Evolutionary conservation across 257 asterid species (phyloP).

Genomic region (Ilex asprella): DNA sequence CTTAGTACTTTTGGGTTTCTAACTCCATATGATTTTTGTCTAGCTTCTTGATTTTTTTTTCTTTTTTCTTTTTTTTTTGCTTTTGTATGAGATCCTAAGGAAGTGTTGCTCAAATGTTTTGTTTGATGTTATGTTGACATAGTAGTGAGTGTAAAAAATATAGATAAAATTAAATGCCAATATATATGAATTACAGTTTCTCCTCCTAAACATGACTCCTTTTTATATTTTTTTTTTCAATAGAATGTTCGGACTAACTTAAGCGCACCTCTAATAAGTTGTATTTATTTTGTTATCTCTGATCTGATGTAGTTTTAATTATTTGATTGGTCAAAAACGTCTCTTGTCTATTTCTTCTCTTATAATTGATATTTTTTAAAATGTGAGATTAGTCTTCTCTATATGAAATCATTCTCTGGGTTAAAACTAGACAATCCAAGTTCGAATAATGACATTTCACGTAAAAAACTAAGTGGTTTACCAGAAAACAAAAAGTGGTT

Average conservation of each 20-base stretch:
- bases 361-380: no score
- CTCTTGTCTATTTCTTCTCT: no score
- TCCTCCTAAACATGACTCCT: not conserved
- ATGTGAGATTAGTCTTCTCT: no score
- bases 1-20: slow-evolving; percentile 17
- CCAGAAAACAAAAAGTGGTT: no score
- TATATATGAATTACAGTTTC: slow-evolving; percentile 11
- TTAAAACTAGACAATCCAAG: no score
- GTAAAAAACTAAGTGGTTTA: no score
- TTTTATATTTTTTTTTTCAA: not conserved
- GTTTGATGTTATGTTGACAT: slow-evolving; percentile 32
- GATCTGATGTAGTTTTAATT: no score
- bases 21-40: not conserved
- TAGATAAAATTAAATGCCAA: slow-evolving; percentile 9
- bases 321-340: no score
- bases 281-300: not conserved
- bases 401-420: no score
- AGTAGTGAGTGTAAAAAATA: slow-evolving; percentile 26
- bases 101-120: slow-evolving; percentile 27
- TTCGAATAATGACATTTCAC: no score
- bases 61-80: not conserved
- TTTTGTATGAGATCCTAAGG: slow-evolving; percentile 8
- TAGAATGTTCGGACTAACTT: not conserved
- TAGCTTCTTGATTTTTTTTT: slow-evolving; percentile 12
- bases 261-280: not conserved